Evolutionary conservation across 2,329 filamentous ascomycete species (phyloP).

Genomic region (Diplodia corticola): DNA sequence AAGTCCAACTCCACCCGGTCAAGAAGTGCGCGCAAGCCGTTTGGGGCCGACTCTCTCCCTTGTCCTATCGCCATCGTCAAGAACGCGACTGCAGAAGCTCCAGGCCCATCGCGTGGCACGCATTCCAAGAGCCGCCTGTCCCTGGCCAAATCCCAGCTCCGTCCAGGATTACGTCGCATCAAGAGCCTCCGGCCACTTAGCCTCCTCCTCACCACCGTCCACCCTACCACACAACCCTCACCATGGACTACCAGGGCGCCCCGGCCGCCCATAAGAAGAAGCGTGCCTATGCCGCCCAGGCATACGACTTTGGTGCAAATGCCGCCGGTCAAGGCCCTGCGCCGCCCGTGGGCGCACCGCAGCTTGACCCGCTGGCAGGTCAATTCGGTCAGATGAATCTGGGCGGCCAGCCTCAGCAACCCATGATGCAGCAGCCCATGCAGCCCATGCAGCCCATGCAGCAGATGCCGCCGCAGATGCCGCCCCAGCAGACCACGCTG

Average conservation of each 20-base stretch:
- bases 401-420: constrained; percentile 41
- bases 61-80: background rate
- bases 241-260: constrained; percentile 23
- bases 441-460: constrained; percentile 46
- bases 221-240: constrained; percentile 2
- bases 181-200: constrained; percentile 21
- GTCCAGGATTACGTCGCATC: constrained; percentile 24
- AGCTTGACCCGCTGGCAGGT: constrained; percentile 67
- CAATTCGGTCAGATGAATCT: constrained; percentile 80
- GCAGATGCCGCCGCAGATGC: constrained; percentile 35
- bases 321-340: constrained; percentile 48
- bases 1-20: background rate
- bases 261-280: constrained; percentile 68
- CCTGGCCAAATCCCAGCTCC: constrained; percentile 11
- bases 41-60: background rate
- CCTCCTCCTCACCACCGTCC: constrained; percentile 14
- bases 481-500: constrained; percentile 46
- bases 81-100: background rate
- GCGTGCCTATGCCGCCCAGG: constrained; percentile 89
- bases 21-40: background rate
- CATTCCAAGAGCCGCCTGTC: constrained; percentile 6
- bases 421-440: constrained; percentile 51
- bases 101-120: background rate
- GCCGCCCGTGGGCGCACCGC: constrained; percentile 58
- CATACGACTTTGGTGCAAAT: constrained; percentile 94